Percentiles rank a stretch among this genome's conserved stretches.
phyloP scores from a whole-genome alignment of 2,329 filamentous ascomycete genomes.

The Diaporthe sp. region DNA sequence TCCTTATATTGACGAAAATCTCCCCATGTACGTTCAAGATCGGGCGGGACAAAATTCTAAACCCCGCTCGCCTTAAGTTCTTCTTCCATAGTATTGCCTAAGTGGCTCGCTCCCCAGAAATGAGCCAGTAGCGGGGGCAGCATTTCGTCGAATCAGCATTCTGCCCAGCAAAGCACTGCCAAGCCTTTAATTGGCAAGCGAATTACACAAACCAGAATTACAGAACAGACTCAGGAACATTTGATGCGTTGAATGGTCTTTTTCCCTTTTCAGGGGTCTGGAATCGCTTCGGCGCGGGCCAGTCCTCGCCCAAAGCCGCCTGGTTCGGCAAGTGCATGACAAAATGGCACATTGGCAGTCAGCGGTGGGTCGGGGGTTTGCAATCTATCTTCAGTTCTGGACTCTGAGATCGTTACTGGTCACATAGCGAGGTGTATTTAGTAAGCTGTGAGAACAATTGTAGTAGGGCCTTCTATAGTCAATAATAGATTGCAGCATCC shows the following conservation, averaged over 20 bases:
- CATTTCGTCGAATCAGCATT: conserved; percentile 14
- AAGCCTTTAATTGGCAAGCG: background rate
- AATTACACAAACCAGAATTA: background rate
- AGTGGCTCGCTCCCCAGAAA: conserved; percentile 24
- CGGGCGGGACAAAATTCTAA: conserved; percentile 13
- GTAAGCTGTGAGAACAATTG: no score
- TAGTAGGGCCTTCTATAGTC: no score
- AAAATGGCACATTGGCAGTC: background rate
- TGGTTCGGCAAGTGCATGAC: no score
- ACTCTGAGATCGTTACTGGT: background rate
- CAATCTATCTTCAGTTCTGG: background rate
- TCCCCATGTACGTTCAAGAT: background rate
- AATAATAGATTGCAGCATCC: no score
- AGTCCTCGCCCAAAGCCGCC: background rate
- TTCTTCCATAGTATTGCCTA: conserved; percentile 25
- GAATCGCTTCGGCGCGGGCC: background rate
- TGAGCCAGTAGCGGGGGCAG: conserved; percentile 9
- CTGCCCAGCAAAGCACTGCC: background rate
- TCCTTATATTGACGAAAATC: conserved; percentile 3
- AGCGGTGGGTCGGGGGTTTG: background rate
- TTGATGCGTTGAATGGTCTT: background rate
- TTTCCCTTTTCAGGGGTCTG: background rate
- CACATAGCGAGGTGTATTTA: no score
- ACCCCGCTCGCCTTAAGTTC: background rate
- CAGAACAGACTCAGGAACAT: background rate